Percentiles rank a stretch among this genome's conserved stretches.
phyloP scores from a whole-genome alignment of 2,329 filamentous ascomycete genomes.

The Fusarium bactridioides region DNA sequence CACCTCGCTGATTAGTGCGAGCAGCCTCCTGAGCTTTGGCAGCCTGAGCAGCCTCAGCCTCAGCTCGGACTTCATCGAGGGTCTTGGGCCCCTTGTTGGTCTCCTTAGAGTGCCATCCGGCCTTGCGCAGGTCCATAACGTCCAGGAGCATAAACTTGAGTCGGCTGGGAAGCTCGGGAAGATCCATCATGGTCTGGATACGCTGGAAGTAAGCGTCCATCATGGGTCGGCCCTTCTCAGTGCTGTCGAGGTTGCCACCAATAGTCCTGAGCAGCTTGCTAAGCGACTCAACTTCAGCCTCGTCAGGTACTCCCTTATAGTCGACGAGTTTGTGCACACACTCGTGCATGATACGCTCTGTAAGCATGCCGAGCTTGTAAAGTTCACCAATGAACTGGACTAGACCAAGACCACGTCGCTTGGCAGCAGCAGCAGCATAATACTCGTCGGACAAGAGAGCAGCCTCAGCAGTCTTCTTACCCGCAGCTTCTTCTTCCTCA shows the following conservation, averaged over 20 bases:
- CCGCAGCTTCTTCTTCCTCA: conserved; percentile 64
- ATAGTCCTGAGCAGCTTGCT: conserved; percentile 93
- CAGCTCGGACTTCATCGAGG: conserved; percentile 87
- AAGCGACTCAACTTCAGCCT: conserved; percentile 95
- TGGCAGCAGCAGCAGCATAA: conserved; percentile 91
- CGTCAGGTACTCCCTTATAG: conserved; percentile 90
- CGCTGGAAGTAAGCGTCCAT: conserved; percentile 95
- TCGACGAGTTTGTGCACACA: conserved; percentile 97
- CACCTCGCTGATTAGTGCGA: conserved; percentile 69
- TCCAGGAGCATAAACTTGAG: conserved; percentile 98
- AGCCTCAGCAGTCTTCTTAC: conserved; percentile 71
- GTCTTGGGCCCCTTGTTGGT: conserved; percentile 96
- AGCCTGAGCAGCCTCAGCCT: conserved; percentile 78
- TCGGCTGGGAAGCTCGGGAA: conserved; percentile 83
- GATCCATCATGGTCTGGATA: conserved; percentile 82
- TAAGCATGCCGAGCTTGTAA: conserved; percentile 98
- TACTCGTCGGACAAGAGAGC: conserved; percentile 95
- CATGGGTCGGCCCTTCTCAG: conserved; percentile 83
- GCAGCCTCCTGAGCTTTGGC: conserved; percentile 81
- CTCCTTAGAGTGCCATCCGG: conserved; percentile 87
- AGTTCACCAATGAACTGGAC: conserved; percentile 99
- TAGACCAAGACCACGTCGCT: conserved; percentile 94
- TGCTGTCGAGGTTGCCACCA: conserved; percentile 82
- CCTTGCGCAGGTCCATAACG: conserved; percentile 81
- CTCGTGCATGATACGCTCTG: conserved; percentile 99